phyloP scores from a whole-genome alignment of 768 basidiomycete genomes.

The Termitomyces sp. region DNA sequence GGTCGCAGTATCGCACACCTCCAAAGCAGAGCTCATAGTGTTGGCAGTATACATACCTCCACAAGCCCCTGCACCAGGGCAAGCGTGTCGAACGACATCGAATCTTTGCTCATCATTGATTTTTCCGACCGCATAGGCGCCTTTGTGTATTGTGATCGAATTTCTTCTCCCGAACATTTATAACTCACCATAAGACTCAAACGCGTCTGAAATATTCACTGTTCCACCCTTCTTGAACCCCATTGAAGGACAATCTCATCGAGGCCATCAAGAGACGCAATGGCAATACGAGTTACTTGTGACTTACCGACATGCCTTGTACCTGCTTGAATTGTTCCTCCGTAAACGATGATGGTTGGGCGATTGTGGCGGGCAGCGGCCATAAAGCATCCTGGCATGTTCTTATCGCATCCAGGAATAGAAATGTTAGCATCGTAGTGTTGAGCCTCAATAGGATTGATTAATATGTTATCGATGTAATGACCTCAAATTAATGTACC shows the following conservation, averaged over 20 bases:
- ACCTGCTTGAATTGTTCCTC: conserved; percentile 80
- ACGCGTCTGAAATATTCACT: conserved; percentile 80
- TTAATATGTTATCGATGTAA: neutral
- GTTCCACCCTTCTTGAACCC: conserved; percentile 74
- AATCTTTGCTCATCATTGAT: conserved; percentile 78
- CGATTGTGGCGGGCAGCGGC: conserved; percentile 84
- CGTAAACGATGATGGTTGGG: conserved; percentile 83
- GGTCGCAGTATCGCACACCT: conserved; percentile 26
- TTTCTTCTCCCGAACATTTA: neutral
- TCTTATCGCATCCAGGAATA: conserved; percentile 88
- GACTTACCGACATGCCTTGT: conserved; percentile 55
- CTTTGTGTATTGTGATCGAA: conserved; percentile 26
- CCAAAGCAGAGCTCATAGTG: conserved; percentile 83
- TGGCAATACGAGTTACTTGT: conserved; percentile 18
- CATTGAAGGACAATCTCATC: conserved; percentile 70
- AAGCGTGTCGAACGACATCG: conserved; percentile 82
- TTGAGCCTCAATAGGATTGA: conserved; percentile 51
- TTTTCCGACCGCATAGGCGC: conserved; percentile 70
- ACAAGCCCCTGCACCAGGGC: conserved; percentile 80
- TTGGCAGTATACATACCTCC: conserved; percentile 92
- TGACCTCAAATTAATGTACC: conserved; percentile 26
- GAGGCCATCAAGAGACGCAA: neutral
- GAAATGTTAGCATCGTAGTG: conserved; percentile 87
- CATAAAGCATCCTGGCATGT: conserved; percentile 88
- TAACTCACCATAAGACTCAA: conserved; percentile 70